These are phyloP conservation scores for Rhodomyrtus psidioides DNA, from an alignment of 441 rosid genomes.

Conservation along the genomic window DNA sequence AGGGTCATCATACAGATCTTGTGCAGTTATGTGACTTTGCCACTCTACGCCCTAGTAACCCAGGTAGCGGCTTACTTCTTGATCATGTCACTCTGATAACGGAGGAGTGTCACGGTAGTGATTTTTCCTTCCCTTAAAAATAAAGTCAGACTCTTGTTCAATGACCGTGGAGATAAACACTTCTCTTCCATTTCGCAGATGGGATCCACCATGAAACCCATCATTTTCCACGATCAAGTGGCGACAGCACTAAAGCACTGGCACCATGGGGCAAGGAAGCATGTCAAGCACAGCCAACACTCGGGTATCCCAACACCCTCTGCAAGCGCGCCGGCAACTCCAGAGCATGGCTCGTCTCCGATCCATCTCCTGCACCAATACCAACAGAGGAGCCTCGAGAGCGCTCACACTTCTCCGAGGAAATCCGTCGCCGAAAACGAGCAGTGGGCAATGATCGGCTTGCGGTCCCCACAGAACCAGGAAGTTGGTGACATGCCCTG, in stretches of 20 bases:
- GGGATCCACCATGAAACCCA: slow-evolving; percentile 93
- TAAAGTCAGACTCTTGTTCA: not conserved
- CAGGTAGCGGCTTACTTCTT: slow-evolving; percentile 30
- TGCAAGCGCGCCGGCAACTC: slow-evolving; percentile 66
- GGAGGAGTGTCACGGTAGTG: not conserved
- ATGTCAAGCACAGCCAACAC: slow-evolving; percentile 46
- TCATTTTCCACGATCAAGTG: slow-evolving; percentile 78
- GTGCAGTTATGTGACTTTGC: slow-evolving; percentile 93
- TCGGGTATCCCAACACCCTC: slow-evolving; percentile 49
- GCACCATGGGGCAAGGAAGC: slow-evolving; percentile 77
- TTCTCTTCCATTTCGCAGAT: slow-evolving; percentile 31
- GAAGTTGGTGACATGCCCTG: slow-evolving; percentile 9
- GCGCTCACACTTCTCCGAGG: slow-evolving; percentile 41
- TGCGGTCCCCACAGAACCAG: slow-evolving; percentile 8
- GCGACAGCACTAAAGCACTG: slow-evolving; percentile 75
- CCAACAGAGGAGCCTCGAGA: slow-evolving; percentile 35
- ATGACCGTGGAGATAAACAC: not conserved
- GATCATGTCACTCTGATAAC: not conserved
- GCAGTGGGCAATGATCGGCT: slow-evolving; percentile 34
- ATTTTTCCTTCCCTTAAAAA: not conserved
- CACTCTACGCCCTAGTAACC: slow-evolving; percentile 88
- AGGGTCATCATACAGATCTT: slow-evolving; percentile 73
- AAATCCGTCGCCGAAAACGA: slow-evolving; percentile 2
- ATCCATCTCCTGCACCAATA: slow-evolving; percentile 58
- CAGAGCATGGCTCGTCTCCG: slow-evolving; percentile 67